Conservation (phyloP, 441 rosid species). For the Bocquillonia castaneifolia region DNA sequence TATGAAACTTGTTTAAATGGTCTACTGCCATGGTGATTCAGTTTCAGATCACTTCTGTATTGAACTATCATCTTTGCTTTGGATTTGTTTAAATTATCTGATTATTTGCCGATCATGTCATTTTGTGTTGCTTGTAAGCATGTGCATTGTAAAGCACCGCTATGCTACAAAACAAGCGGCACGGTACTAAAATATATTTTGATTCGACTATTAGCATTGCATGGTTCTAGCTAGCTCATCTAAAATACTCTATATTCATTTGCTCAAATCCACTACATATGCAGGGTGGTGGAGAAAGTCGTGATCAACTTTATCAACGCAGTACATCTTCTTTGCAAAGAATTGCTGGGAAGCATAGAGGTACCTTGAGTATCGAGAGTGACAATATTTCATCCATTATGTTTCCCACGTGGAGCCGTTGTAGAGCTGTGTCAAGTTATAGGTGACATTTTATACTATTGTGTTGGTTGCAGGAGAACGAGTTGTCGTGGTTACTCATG, state of each 20-base stretch:
- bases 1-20: background rate
- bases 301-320: slow-evolving; percentile 58
- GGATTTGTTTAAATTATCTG: background rate
- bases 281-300: slow-evolving; percentile 92
- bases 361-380: slow-evolving; percentile 31
- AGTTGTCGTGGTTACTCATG: slow-evolving; percentile 64
- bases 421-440: background rate
- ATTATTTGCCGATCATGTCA: background rate
- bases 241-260: background rate
- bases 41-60: background rate
- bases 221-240: too few species aligned
- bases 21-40: background rate
- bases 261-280: slow-evolving; percentile 12
- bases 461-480: slow-evolving; percentile 48
- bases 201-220: background rate
- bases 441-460: background rate
- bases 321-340: slow-evolving; percentile 58
- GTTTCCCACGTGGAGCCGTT: background rate
- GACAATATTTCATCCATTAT: background rate
- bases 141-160: background rate
- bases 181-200: background rate
- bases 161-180: background rate
- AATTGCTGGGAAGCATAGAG: slow-evolving; percentile 63
- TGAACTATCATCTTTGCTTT: background rate
- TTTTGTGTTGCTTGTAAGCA: background rate